A percentile compares a stretch with the other conserved stretches of the same genome.
phyloP scores from a whole-genome alignment of 2,329 filamentous ascomycete genomes.

The Alternaria dauci region DNA sequence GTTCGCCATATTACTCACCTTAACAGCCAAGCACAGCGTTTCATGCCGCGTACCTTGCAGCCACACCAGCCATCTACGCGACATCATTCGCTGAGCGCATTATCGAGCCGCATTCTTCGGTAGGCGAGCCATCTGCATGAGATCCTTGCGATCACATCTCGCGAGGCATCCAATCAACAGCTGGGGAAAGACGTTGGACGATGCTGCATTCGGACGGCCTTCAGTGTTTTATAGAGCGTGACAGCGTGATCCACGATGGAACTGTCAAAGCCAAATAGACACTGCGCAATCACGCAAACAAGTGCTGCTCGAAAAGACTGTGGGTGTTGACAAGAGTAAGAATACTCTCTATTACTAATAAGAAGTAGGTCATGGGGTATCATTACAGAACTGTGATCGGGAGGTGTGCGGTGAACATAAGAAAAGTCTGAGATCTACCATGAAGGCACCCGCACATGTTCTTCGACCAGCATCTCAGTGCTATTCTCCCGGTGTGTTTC shows the following conservation, averaged over 20 bases:
- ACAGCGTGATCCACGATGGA: background rate
- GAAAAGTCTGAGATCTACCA: background rate
- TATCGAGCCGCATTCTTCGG: no score
- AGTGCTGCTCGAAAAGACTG: background rate
- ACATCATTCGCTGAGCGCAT: background rate
- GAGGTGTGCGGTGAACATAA: background rate
- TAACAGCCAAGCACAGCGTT: no score
- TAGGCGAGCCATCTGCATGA: background rate
- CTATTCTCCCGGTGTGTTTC: conserved; percentile 8
- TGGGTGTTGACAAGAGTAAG: background rate
- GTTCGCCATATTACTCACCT: no score
- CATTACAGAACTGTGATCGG: conserved; percentile 4
- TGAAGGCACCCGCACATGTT: background rate
- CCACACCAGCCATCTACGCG: no score
- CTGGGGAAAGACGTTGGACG: no score
- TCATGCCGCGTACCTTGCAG: no score
- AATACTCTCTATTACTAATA: conserved; percentile 7
- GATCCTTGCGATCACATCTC: background rate
- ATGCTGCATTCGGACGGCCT: background rate
- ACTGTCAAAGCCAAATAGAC: background rate
- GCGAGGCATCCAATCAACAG: background rate
- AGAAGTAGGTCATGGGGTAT: conserved; percentile 6
- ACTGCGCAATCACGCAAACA: background rate
- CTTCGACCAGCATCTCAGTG: conserved; percentile 7
- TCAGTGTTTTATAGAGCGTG: background rate